Evolutionary conservation across 768 basidiomycete species (phyloP).

Genomic region (Russula lepida): DNA sequence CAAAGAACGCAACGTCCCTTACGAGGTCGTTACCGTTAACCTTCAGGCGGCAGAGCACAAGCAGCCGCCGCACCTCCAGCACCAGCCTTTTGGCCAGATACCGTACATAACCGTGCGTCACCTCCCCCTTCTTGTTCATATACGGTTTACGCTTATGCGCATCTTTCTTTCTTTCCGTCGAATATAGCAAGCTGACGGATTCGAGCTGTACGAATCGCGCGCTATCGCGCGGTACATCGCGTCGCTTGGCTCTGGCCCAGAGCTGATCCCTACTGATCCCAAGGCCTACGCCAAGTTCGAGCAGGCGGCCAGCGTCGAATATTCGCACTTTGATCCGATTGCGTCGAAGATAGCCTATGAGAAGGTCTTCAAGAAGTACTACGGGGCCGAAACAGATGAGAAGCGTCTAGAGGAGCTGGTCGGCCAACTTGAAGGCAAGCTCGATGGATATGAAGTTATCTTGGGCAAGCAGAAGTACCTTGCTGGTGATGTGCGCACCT

Average conservation of each 20-base stretch:
- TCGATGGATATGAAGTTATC: slow-evolving; percentile 3
- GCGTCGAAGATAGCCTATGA: background rate
- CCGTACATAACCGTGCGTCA: slow-evolving; percentile 5
- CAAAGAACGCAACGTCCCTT: slow-evolving; percentile 6
- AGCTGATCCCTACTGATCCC: slow-evolving; percentile 21
- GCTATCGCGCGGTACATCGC: slow-evolving; percentile 25
- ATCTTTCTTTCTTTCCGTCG: background rate
- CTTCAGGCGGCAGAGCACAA: background rate
- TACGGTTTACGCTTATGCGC: background rate
- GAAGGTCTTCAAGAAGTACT: background rate
- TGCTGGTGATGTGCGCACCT: slow-evolving; percentile 8
- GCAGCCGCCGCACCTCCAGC: background rate
- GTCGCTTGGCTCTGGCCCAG: slow-evolving; percentile 22
- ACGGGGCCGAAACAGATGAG: background rate
- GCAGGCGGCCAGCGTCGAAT: slow-evolving; percentile 28
- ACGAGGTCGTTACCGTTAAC: background rate
- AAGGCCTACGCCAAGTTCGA: slow-evolving; percentile 24
- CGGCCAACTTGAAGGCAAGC: background rate
- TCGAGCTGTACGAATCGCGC: slow-evolving; percentile 26
- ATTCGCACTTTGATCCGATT: background rate
- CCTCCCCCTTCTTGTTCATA: background rate
- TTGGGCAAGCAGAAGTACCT: slow-evolving; percentile 16
- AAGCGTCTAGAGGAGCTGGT: background rate
- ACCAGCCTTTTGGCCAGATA: slow-evolving; percentile 17
- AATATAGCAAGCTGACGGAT: slow-evolving; percentile 24